Evolutionary conservation across 2,329 filamentous ascomycete species (phyloP).

Genomic region (Aspergillus thermomutatus): DNA sequence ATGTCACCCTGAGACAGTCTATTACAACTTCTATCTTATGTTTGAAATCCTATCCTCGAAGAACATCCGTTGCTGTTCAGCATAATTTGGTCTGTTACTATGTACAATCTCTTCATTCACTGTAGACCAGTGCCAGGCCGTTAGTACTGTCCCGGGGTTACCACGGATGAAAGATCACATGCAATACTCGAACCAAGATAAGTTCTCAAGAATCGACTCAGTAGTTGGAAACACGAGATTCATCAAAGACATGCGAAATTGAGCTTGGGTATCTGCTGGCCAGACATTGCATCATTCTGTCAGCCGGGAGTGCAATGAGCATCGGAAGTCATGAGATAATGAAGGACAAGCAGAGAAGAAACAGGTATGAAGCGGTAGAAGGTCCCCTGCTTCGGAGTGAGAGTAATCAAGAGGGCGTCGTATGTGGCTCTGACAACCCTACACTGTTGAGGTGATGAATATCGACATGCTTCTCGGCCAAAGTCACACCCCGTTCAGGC

Average conservation of each 20-base stretch:
- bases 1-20: neutral
- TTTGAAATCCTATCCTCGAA: neutral
- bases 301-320: conserved; percentile 17
- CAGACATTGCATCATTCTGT: conserved; percentile 12
- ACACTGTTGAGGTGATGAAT: neutral
- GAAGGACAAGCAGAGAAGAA: neutral
- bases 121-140: neutral
- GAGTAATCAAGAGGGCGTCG: neutral
- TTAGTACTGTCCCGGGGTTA: neutral
- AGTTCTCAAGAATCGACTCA: neutral
- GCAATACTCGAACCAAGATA: neutral
- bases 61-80: neutral
- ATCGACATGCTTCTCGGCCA: neutral
- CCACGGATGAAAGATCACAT: neutral
- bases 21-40: neutral
- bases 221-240: neutral
- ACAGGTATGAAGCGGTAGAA: neutral
- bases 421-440: neutral
- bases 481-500: conserved; percentile 12
- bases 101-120: neutral
- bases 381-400: neutral
- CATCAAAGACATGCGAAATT: neutral
- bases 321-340: conserved; percentile 2
- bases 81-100: neutral
- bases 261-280: conserved; percentile 34